Conservation (phyloP, 495 filamentous ascomycete genomes). For the Glarea lozoyensis region DNA sequence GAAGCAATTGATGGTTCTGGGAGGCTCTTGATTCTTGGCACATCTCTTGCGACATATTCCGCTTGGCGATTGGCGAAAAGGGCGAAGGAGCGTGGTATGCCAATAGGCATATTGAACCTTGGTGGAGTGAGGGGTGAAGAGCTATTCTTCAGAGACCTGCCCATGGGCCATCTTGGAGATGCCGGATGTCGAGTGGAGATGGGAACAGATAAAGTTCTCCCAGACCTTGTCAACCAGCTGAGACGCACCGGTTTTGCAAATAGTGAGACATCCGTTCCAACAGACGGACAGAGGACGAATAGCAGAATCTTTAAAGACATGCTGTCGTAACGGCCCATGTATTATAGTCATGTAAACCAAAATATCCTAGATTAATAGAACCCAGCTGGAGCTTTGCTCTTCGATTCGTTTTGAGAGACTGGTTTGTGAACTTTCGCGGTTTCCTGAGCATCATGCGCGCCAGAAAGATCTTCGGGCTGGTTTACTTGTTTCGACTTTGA, state of each 20-base stretch:
- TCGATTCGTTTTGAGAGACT: constrained; percentile 3
- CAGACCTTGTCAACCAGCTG: constrained; percentile 37
- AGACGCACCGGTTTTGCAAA: constrained; percentile 19
- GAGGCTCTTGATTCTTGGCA: constrained; percentile 71
- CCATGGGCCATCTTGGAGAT: constrained; percentile 35
- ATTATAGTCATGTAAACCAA: constrained; percentile 18
- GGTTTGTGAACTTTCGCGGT: neutral
- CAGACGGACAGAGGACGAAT: constrained; percentile 6
- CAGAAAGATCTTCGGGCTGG: constrained; percentile 13
- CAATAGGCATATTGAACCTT: constrained; percentile 75
- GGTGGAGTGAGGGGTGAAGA: constrained; percentile 78
- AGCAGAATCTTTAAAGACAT: constrained; percentile 40
- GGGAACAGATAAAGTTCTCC: constrained; percentile 44
- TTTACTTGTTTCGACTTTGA: constrained; percentile 23
- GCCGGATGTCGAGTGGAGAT: constrained; percentile 43
- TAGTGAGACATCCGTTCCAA: neutral
- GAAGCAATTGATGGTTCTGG: constrained; percentile 66
- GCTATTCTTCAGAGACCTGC: constrained; percentile 47
- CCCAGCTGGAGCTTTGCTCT: constrained; percentile 11
- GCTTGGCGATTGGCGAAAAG: constrained; percentile 84
- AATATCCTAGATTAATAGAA: constrained; percentile 15
- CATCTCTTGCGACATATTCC: constrained; percentile 86
- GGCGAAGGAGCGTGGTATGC: constrained; percentile 73
- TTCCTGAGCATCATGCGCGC: neutral
- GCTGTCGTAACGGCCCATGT: constrained; percentile 28